A percentile compares a stretch with the other conserved stretches of the same genome.
Evolutionary conservation across 306 rosid species (phyloP).

Genomic region (Cucumis melo): DNA sequence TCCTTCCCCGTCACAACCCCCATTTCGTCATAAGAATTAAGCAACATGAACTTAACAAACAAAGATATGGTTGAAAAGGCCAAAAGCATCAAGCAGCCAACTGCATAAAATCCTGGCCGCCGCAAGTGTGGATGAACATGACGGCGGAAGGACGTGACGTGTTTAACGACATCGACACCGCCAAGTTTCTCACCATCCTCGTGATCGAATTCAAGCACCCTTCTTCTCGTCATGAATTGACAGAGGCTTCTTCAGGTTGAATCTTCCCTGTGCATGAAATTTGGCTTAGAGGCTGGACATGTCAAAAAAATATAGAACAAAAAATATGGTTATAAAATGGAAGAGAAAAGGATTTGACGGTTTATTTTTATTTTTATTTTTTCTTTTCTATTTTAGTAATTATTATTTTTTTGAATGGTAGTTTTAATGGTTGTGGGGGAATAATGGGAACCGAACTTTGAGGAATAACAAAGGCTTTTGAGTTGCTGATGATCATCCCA

Average conservation of each 20-base stretch:
- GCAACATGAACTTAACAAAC: background rate
- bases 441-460: background rate
- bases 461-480: background rate
- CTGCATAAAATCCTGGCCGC: background rate
- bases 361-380: background rate
- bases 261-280: background rate
- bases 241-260: background rate
- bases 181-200: background rate
- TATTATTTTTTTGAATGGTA: background rate
- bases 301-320: background rate
- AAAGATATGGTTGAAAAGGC: background rate
- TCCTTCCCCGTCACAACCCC: background rate
- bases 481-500: background rate
- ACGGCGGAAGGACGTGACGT: background rate
- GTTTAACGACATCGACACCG: background rate
- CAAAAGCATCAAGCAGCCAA: background rate
- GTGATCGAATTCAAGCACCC: background rate
- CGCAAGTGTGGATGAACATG: background rate
- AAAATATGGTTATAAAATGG: background rate
- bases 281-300: background rate
- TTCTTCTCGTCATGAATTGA: constrained; percentile 7
- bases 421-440: constrained; percentile 4
- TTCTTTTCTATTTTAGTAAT: too few relatives aligned
- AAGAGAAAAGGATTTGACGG: background rate
- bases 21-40: background rate